Percentiles rank a stretch among this genome's conserved stretches.
Evolutionary conservation across 1,139 yeast species (phyloP).

Genomic region (Taiozyma sp.): DNA sequence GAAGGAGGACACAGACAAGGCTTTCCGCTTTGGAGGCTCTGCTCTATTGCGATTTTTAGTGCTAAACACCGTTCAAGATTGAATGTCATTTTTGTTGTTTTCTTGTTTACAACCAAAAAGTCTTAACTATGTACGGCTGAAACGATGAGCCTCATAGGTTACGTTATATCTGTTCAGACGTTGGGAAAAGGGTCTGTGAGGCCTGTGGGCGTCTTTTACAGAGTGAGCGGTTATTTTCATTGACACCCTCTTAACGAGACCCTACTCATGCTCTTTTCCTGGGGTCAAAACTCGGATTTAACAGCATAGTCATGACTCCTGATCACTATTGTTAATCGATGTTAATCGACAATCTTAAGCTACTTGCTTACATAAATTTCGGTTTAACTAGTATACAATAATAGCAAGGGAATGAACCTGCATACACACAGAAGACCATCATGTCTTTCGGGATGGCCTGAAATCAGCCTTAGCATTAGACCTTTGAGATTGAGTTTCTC

Average conservation of each 20-base stretch:
- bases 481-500: conserved; percentile 6
- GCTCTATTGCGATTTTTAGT: not conserved
- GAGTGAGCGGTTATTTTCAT: too few relatives aligned
- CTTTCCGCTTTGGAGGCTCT: not conserved
- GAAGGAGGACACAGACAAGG: not conserved
- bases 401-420: not conserved
- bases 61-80: not conserved
- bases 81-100: not conserved
- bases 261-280: not conserved
- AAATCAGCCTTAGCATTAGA: conserved; percentile 21
- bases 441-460: conserved; percentile 24
- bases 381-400: not conserved
- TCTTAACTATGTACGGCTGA: not conserved
- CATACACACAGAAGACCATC: not conserved
- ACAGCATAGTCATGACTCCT: not conserved
- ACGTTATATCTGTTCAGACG: not conserved
- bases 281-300: not conserved
- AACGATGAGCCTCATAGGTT: not conserved
- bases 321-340: too few relatives aligned
- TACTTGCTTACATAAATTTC: not conserved
- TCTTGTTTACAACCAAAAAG: not conserved
- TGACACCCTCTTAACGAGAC: not conserved
- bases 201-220: too few relatives aligned
- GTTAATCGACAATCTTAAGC: too few relatives aligned
- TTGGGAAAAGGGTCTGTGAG: too few relatives aligned